These are phyloP conservation scores for Penicillium daleae DNA, from an alignment of 495 filamentous ascomycete species.

Conservation along the genomic window DNA sequence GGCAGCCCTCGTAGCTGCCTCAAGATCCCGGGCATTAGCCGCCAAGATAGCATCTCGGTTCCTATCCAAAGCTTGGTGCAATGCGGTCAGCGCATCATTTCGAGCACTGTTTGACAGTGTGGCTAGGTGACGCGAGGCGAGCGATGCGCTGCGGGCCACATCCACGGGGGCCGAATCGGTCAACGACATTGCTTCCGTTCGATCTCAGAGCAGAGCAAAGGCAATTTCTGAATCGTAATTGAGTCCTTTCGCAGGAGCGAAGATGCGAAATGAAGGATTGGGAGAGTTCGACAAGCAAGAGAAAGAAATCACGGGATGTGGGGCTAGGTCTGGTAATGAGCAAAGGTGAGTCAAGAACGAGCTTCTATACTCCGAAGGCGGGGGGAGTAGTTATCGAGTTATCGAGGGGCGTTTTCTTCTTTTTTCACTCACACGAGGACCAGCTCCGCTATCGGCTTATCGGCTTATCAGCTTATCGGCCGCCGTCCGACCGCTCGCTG, in stretches of 20 bases:
- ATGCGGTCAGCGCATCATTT: slow-evolving; percentile 81
- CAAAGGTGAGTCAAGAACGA: slow-evolving; percentile 1
- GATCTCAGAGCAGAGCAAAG: neutral
- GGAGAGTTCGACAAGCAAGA: neutral
- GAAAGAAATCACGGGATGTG: neutral
- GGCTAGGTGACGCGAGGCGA: slow-evolving; percentile 70
- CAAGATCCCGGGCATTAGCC: slow-evolving; percentile 83
- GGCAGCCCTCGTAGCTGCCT: slow-evolving; percentile 70
- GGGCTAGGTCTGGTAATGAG: neutral
- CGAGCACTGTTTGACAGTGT: slow-evolving; percentile 66
- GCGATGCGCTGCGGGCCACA: slow-evolving; percentile 69
- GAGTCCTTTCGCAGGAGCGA: neutral
- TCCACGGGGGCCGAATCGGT: slow-evolving; percentile 71
- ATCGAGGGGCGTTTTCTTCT: neutral
- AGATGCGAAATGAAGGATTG: neutral
- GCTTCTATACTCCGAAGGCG: too few species aligned
- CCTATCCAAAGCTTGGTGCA: slow-evolving; percentile 70
- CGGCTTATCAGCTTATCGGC: slow-evolving; percentile 2
- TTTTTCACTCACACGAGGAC: neutral
- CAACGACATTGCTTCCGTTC: slow-evolving; percentile 62
- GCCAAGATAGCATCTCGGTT: slow-evolving; percentile 76
- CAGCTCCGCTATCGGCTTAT: slow-evolving; percentile 9
- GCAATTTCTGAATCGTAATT: too few species aligned
- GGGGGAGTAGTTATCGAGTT: too few species aligned
- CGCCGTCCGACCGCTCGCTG: neutral